Percentiles rank a stretch among this genome's conserved stretches.
Evolutionary conservation across 257 asterid genomes (phyloP).

Genomic region (Nicotiana obtusifolia): DNA sequence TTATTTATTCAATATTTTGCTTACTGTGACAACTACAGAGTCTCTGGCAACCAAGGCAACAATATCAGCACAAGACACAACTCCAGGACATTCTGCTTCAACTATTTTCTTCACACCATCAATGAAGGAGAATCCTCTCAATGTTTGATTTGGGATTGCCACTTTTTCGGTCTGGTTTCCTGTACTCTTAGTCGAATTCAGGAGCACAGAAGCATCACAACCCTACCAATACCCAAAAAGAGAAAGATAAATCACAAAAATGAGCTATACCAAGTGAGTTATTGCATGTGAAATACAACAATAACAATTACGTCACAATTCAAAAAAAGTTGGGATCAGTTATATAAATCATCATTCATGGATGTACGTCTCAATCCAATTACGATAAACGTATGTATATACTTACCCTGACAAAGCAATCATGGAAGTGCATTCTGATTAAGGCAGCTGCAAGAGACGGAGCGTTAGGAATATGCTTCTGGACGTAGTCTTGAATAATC

Average conservation of each 20-base stretch:
- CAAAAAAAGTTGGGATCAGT: too few species aligned
- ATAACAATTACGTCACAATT: too few species aligned
- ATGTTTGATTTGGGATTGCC: constrained; percentile 22
- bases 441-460: constrained; percentile 58
- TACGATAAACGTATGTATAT: background rate
- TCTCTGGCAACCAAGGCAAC: constrained; percentile 21
- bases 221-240: constrained; percentile 7
- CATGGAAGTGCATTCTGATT: constrained; percentile 33
- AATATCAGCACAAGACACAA: constrained; percentile 29
- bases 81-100: constrained; percentile 25
- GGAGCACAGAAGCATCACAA: constrained; percentile 33
- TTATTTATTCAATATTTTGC: background rate
- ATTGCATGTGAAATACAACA: too few species aligned
- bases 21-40: constrained; percentile 13
- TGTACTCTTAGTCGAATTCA: constrained; percentile 21
- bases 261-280: background rate
- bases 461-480: constrained; percentile 49
- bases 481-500: constrained; percentile 39
- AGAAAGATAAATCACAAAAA: background rate
- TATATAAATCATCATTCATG: too few species aligned
- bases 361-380: too few species aligned
- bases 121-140: constrained; percentile 24
- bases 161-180: constrained; percentile 24
- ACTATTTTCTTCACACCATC: constrained; percentile 20
- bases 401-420: constrained; percentile 33